Evolutionary conservation across 2,329 filamentous ascomycete genomes (phyloP), one percentile per base, ranked within the genome.

Genomic region (Camptophora hylomeconis): DNA sequence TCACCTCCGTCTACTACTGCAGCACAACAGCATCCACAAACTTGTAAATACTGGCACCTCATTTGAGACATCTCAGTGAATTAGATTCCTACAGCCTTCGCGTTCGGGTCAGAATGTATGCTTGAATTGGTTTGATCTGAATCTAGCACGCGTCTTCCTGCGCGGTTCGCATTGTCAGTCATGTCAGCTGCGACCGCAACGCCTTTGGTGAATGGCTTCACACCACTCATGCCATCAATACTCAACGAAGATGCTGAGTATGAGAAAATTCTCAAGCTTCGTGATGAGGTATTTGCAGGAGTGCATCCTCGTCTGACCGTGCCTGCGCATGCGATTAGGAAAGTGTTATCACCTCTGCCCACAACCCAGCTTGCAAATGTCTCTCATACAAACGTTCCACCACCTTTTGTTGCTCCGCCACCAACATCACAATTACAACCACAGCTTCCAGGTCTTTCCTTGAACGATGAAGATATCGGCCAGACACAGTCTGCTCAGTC

Each of bases 211-310:
- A 45, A 42, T 47, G 42, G 51, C 53, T 25, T 37, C 26, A 19
- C 37, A 31, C 41, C 38, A 17, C n/a, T 40, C 22, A 43, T 45
- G 17, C 37, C 46, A 30, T 44, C 49, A 32, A 36, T 71, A 41
- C 50, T 63, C 34, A 60, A 66, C 46, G 71, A 77, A 48, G 56
- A 77, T 27, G 55, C 63, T 45, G 72, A 86, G 56, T 89, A 83
- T 61, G 70, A 78, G 49, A 82, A 77, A 58, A 80, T 95, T 47
- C 53, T 92, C 48, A 71, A 66, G 44, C 75, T 95, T 54, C 77
- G 75, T 55, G 80, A 93, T 61, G 67, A 75, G 44, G 69, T 95
- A 45, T 64, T 89, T 50, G 72, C 80, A 52, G 84, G 86, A 49
- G 73, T 67, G 46, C 60, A 63, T 48, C 65, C 69, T 40, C 63